phyloP scores from a whole-genome alignment of 176 grass and related monocot species.

The Neostapfia colusana region DNA sequence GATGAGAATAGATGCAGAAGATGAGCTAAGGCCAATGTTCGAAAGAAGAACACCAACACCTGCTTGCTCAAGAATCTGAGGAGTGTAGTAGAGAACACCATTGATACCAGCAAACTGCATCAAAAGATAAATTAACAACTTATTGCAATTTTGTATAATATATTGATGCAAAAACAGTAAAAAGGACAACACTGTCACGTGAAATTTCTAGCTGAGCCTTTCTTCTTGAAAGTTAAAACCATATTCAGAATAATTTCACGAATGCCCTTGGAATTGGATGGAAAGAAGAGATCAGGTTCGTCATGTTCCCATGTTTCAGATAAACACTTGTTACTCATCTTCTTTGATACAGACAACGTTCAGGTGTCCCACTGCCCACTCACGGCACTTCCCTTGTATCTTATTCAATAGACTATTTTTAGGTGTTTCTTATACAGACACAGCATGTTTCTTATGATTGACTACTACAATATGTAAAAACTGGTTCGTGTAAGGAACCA shows the following conservation, averaged over 20 bases:
- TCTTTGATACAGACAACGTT: not conserved
- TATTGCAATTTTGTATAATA: not conserved
- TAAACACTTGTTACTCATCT: not conserved
- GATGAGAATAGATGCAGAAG: conserved; percentile 91
- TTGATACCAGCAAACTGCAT: conserved; percentile 97
- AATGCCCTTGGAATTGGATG: not conserved
- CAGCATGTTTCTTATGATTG: conserved; percentile 1
- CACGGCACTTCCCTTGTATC: not conserved
- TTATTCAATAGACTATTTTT: conserved; percentile 12
- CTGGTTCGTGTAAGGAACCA: not conserved
- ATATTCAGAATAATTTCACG: not conserved
- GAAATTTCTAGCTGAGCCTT: not conserved
- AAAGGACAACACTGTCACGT: not conserved
- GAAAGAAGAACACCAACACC: conserved; percentile 81
- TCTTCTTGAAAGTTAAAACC: not conserved
- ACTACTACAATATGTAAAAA: conserved; percentile 23
- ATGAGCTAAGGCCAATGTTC: conserved; percentile 71
- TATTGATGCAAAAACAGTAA: not conserved
- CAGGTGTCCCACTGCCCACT: too few relatives aligned
- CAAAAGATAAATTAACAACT: conserved; percentile 20
- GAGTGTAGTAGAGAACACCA: conserved; percentile 97
- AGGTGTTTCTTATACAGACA: not conserved
- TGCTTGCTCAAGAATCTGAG: conserved; percentile 98
- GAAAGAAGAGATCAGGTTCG: not conserved
- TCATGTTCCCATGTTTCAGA: not conserved